Percentiles rank a stretch among this genome's conserved stretches.
Conservation (phyloP, 495 filamentous ascomycete species). For the Hyphodiscus hymeniophilus region DNA sequence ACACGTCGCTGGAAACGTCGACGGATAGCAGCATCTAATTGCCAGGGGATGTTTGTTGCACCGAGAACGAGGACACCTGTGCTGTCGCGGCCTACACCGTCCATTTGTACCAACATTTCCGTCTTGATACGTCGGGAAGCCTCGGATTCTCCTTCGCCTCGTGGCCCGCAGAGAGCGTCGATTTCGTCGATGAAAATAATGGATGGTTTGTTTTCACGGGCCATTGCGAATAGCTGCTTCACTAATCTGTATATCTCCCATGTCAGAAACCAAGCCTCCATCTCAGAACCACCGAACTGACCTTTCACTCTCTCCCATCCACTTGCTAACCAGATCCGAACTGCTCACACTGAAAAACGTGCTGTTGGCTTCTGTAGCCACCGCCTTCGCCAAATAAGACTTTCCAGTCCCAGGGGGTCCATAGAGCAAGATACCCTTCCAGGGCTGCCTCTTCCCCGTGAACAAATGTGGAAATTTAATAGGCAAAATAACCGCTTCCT, state of each 20-base stretch:
- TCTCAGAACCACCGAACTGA: constrained; percentile 27
- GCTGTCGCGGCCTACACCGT: constrained; percentile 91
- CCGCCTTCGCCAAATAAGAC: constrained; percentile 92
- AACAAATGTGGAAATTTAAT: constrained; percentile 98
- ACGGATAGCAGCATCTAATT: constrained; percentile 95
- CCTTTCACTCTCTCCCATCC: constrained; percentile 99
- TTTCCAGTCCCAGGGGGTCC: constrained; percentile 96
- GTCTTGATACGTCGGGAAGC: constrained; percentile 97
- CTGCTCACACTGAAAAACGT: constrained; percentile 99
- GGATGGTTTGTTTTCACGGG: constrained; percentile 92
- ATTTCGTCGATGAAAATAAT: constrained; percentile 99
- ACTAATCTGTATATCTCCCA: constrained; percentile 55
- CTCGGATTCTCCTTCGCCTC: constrained; percentile 96
- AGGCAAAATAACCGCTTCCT: constrained; percentile 93
- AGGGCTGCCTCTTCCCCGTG: constrained; percentile 92
- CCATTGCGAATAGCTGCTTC: constrained; percentile 96
- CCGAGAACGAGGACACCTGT: constrained; percentile 92
- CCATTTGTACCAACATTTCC: constrained; percentile 98
- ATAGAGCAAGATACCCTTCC: constrained; percentile 96
- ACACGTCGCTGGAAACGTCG: constrained; percentile 94
- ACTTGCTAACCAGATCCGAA: constrained; percentile 94
- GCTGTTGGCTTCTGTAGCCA: constrained; percentile 96
- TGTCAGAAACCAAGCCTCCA: not conserved
- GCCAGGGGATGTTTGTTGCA: constrained; percentile 98
- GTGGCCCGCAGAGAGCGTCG: constrained; percentile 90